Evolutionary conservation across 1,139 yeast species (phyloP).

Genomic region (Taphrina betulina): DNA sequence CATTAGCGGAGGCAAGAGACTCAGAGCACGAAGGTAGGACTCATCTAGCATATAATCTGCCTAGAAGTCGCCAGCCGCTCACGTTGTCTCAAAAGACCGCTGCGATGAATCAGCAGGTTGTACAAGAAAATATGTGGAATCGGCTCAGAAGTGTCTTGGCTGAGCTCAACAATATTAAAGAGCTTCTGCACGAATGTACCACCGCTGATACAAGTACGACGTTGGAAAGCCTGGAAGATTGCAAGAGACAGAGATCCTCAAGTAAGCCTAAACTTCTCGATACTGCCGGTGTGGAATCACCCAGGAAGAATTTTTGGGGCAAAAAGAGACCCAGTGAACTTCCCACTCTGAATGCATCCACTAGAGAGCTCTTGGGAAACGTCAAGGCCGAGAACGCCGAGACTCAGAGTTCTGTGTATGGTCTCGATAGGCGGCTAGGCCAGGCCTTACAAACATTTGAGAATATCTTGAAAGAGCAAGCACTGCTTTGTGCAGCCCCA

Average conservation of each 20-base stretch:
- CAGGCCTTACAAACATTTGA: not conserved
- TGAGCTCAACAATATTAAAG: constrained; percentile 1
- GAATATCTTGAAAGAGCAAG: not conserved
- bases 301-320: constrained; percentile 11
- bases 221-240: not conserved
- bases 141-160: not conserved
- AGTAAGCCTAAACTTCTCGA: not conserved
- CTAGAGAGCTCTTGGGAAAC: not conserved
- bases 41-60: constrained; percentile 3
- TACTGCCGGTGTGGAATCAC: not conserved
- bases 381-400: not conserved
- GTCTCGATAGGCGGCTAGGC: constrained; percentile 3
- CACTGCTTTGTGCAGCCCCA: not conserved
- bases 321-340: constrained; percentile 12
- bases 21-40: constrained; percentile 16
- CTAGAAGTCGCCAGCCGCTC: not conserved
- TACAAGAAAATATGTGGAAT: not conserved
- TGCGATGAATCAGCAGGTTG: not conserved
- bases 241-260: not conserved
- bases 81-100: not conserved
- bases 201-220: no score
- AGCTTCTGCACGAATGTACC: no score
- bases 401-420: not conserved
- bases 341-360: not conserved
- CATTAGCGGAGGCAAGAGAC: constrained; percentile 51